Conservation (phyloP, 306 rosid genomes). For the Ormosia emarginata region DNA sequence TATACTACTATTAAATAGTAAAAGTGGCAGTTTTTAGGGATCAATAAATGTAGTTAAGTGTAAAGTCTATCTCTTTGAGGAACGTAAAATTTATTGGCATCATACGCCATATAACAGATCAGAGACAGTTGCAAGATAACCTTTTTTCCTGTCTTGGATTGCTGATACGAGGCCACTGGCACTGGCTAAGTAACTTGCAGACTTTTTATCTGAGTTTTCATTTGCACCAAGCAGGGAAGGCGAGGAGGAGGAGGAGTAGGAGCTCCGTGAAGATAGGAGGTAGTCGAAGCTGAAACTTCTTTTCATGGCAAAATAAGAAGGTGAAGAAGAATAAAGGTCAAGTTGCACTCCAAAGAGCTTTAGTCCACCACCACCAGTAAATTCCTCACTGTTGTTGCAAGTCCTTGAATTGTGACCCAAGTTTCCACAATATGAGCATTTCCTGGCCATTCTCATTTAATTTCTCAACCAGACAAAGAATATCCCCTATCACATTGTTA, state of each 20-base stretch:
- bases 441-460: slow-evolving; percentile 61
- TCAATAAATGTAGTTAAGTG: too few relatives aligned
- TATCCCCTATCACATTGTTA: background rate
- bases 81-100: background rate
- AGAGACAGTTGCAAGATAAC: slow-evolving; percentile 16
- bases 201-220: slow-evolving; percentile 25
- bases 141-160: slow-evolving; percentile 57
- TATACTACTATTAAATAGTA: background rate
- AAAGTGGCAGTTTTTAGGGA: background rate
- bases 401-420: slow-evolving; percentile 93
- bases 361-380: slow-evolving; percentile 33
- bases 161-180: slow-evolving; percentile 37
- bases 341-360: slow-evolving; percentile 79
- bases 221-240: slow-evolving; percentile 26
- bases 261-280: slow-evolving; percentile 15
- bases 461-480: slow-evolving; percentile 23
- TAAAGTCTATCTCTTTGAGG: background rate
- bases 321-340: slow-evolving; percentile 18
- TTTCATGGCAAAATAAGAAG: slow-evolving; percentile 27
- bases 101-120: background rate
- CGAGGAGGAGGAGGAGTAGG: background rate
- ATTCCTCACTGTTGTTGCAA: slow-evolving; percentile 38
- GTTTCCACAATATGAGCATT: slow-evolving; percentile 91
- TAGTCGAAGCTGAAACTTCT: slow-evolving; percentile 58
- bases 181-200: slow-evolving; percentile 36